Evolutionary conservation across 306 rosid genomes (phyloP).

Genomic region (Dicorynia guianensis): DNA sequence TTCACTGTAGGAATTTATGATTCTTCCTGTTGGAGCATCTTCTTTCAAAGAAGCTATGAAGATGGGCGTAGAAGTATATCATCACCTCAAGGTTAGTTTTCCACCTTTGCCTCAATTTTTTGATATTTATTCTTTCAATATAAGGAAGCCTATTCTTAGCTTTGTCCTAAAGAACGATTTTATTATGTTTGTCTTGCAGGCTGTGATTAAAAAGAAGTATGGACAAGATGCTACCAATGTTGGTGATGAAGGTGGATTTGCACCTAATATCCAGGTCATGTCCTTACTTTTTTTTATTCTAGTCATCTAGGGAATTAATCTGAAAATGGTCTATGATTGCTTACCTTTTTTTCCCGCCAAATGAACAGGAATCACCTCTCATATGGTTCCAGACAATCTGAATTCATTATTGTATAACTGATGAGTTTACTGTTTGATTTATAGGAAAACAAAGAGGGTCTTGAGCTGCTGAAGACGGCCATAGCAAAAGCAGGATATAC

Average conservation of each 20-base stretch:
- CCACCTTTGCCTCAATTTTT: not conserved
- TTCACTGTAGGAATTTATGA: conserved; percentile 88
- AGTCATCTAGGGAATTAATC: conserved; percentile 20
- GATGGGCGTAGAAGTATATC: conserved; percentile 99
- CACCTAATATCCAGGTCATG: conserved; percentile 97
- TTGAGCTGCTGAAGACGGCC: conserved; percentile 93
- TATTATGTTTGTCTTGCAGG: conserved; percentile 48
- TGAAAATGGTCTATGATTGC: not conserved
- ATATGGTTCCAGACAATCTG: conserved; percentile 18
- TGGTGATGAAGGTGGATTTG: conserved; percentile 99
- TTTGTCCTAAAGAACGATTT: conserved; percentile 11
- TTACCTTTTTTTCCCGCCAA: no score
- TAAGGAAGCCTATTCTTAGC: not conserved
- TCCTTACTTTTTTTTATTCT: conserved; percentile 7
- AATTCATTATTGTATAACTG: not conserved
- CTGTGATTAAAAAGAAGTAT: conserved; percentile 96
- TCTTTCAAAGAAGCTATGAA: conserved; percentile 99
- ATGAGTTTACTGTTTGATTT: conserved; percentile 25
- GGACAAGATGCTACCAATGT: conserved; percentile 99
- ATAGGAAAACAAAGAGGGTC: conserved; percentile 97
- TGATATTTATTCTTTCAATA: not conserved
- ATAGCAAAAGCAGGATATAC: conserved; percentile 98
- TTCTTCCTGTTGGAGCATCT: conserved; percentile 94
- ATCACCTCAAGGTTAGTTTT: conserved; percentile 73
- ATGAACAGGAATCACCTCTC: not conserved